Evolutionary conservation across 2,329 filamentous ascomycete species (phyloP).

Genomic region (Stylonectria norvegica): DNA sequence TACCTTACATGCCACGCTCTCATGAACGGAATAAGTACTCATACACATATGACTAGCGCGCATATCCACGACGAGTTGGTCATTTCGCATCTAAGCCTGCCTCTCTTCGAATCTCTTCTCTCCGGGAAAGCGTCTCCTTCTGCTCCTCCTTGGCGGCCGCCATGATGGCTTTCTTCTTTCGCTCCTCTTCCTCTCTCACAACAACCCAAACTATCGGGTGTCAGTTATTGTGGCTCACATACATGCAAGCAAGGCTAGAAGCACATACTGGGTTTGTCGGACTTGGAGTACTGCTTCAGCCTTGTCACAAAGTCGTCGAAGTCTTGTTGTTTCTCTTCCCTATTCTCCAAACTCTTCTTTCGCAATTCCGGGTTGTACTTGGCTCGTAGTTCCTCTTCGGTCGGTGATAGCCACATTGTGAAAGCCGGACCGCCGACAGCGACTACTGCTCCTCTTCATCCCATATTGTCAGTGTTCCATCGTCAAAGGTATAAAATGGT

Average conservation of each 20-base stretch:
- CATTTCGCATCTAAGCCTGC: conserved; percentile 41
- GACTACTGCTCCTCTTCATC: conserved; percentile 62
- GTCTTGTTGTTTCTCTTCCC: conserved; percentile 73
- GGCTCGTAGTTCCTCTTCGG: conserved; percentile 88
- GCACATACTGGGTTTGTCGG: conserved; percentile 79
- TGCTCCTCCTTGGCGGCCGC: conserved; percentile 35
- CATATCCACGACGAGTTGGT: conserved; percentile 3
- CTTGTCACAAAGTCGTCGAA: conserved; percentile 83
- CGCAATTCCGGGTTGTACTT: conserved; percentile 95
- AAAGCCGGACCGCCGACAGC: conserved; percentile 83
- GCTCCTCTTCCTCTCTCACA: conserved; percentile 47
- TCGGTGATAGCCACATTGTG: conserved; percentile 74
- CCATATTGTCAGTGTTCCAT: conserved; percentile 13
- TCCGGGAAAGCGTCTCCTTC: conserved; percentile 41
- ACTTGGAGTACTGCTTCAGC: conserved; percentile 86
- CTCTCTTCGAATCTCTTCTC: conserved; percentile 49
- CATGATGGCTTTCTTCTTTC: conserved; percentile 36
- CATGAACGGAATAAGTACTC: conserved; percentile 16
- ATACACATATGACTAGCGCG: conserved; percentile 16
- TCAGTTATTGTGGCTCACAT: conserved; percentile 10
- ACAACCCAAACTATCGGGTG: conserved; percentile 46
- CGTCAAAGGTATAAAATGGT: too few relatives aligned
- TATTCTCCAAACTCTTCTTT: conserved; percentile 76
- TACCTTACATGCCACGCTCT: conserved; percentile 19
- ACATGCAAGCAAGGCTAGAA: neutral